These are phyloP conservation scores for Beta corolliflora DNA, from an alignment of 179 eudicot species.

Conservation along the genomic window DNA sequence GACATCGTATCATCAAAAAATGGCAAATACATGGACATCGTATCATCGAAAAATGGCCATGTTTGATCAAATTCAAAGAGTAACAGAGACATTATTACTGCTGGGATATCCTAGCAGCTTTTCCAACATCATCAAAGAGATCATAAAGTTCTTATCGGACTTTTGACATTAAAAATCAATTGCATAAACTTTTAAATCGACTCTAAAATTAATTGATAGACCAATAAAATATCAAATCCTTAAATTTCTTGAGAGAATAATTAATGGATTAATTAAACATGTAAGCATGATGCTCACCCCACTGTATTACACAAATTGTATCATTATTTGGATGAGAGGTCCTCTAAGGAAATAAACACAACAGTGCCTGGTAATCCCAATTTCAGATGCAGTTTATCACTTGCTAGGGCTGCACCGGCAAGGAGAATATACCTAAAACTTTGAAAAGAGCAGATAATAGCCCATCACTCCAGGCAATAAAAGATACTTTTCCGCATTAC, in stretches of 20 bases:
- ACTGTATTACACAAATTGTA: not conserved
- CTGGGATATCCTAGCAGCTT: too few relatives aligned
- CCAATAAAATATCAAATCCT: not conserved
- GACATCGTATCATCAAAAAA: not conserved
- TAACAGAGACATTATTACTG: not conserved
- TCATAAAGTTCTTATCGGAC: too few relatives aligned
- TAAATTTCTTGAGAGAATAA: too few relatives aligned
- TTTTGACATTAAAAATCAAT: not conserved
- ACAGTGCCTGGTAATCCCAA: too few relatives aligned
- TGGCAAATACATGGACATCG: too few relatives aligned
- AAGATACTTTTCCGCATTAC: too few relatives aligned
- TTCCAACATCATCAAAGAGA: not conserved
- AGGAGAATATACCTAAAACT: too few relatives aligned
- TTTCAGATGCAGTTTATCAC: too few relatives aligned
- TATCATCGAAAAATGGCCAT: not conserved
- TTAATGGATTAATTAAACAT: not conserved
- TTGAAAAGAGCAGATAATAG: not conserved
- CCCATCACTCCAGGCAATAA: too few relatives aligned
- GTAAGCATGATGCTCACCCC: not conserved
- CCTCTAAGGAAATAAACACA: too few relatives aligned
- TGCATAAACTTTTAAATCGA: not conserved
- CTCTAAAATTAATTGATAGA: not conserved
- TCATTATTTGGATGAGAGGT: not conserved
- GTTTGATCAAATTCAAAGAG: not conserved
- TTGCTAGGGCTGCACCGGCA: too few relatives aligned